A percentile compares a stretch with the other conserved stretches of the same genome.
Conservation (phyloP, 176 grass and related monocot species). For the Triticum urartu region DNA sequence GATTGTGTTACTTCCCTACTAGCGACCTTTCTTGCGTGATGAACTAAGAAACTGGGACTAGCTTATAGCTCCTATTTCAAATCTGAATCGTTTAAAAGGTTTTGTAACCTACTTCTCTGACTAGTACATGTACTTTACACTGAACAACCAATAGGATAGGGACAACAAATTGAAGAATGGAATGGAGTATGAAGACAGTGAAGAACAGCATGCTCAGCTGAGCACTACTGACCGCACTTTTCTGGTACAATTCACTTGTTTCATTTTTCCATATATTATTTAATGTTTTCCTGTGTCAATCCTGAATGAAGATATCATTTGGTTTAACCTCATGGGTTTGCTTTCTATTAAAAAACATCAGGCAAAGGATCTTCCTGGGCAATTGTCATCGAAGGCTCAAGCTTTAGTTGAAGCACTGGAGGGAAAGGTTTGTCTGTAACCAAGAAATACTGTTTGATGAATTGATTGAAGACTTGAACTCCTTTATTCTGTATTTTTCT, state of each 20-base stretch:
- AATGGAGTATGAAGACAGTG: constrained; percentile 58
- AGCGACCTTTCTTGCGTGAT: not conserved
- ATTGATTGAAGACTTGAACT: constrained; percentile 4
- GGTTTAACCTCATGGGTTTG: constrained; percentile 17
- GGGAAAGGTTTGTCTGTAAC: constrained; percentile 71
- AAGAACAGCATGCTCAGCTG: constrained; percentile 47
- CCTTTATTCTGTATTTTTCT: not conserved
- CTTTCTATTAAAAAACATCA: constrained; percentile 34
- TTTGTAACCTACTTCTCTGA: constrained; percentile 11
- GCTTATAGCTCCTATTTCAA: constrained; percentile 4
- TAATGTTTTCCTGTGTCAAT: not conserved
- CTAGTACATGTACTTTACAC: constrained; percentile 20
- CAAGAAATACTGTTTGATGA: constrained; percentile 31
- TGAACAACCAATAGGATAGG: constrained; percentile 50
- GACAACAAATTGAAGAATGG: constrained; percentile 96
- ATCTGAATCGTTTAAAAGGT: constrained; percentile 19
- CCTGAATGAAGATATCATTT: constrained; percentile 33
- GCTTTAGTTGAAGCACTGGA: constrained; percentile 73
- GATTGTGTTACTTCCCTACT: not conserved
- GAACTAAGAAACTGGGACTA: not conserved
- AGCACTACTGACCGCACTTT: constrained; percentile 67
- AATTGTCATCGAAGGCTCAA: constrained; percentile 67
- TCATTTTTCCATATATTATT: not conserved
- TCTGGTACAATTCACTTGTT: constrained; percentile 51
- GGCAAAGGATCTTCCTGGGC: constrained; percentile 75